Percentiles rank a stretch among this genome's conserved stretches.
These are phyloP conservation scores for Endocladia muricata DNA, from an alignment of 31 red algal species.

Conservation along the genomic window DNA sequence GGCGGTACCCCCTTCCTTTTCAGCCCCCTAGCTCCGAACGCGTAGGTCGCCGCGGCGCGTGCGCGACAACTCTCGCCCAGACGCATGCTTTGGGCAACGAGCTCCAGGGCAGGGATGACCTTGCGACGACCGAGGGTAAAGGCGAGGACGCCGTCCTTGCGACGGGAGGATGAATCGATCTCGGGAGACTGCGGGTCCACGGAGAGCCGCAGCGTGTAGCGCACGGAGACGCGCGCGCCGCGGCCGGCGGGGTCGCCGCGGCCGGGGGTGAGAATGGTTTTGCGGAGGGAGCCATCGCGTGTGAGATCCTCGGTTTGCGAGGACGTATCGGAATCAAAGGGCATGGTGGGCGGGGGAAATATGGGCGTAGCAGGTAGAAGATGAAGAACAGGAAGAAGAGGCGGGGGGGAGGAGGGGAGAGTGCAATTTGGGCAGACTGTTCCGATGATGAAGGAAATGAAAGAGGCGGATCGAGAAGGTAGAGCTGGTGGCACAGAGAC, in stretches of 20 bases:
- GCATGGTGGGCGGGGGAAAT: no score
- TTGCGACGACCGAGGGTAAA: constrained; percentile 55
- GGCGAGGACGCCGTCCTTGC: constrained; percentile 31
- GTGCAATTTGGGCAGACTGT: no score
- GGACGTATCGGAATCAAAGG: no score
- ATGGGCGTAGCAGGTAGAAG: no score
- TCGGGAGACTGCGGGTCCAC: neutral
- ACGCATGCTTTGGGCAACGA: constrained; percentile 47
- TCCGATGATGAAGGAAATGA: no score
- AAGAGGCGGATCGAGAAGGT: no score
- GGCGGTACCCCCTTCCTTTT: constrained; percentile 62
- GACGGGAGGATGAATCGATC: constrained; percentile 43
- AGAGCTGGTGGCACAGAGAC: no score
- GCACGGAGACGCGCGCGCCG: constrained; percentile 48
- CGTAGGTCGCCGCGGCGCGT: constrained; percentile 35
- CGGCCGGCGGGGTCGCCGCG: constrained; percentile 45
- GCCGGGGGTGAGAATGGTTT: constrained; percentile 42
- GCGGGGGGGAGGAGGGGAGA: no score
- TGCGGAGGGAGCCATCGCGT: constrained; percentile 34
- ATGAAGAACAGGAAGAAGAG: no score
- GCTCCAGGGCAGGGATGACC: constrained; percentile 55
- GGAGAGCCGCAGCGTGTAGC: constrained; percentile 32
- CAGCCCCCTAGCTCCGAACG: constrained; percentile 52
- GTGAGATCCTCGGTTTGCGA: constrained; percentile 32
- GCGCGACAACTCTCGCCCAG: constrained; percentile 52